phyloP scores from a whole-genome alignment of 192 early-diverging fungal species.

The Ramicandelaber brevisporus region DNA sequence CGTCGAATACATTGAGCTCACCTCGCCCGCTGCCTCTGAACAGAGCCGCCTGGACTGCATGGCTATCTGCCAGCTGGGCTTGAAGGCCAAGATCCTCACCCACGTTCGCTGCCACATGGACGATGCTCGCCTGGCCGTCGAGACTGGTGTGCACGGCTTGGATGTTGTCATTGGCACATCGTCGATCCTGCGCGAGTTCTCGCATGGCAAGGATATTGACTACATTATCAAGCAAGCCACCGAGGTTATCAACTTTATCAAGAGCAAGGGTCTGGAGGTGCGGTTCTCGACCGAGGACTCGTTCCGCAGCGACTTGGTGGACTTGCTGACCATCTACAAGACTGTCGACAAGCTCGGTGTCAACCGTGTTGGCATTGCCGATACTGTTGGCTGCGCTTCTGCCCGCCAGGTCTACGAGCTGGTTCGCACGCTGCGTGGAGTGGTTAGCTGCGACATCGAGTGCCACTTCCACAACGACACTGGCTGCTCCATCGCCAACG shows the following conservation, averaged over 20 bases:
- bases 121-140: slow-evolving; percentile 86
- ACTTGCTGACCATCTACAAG: slow-evolving; percentile 88
- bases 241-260: slow-evolving; percentile 90
- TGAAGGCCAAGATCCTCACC: slow-evolving; percentile 95
- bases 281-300: slow-evolving; percentile 97
- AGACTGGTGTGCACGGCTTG: slow-evolving; percentile 91
- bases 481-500: slow-evolving; percentile 96
- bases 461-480: slow-evolving; percentile 99
- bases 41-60: slow-evolving; percentile 83
- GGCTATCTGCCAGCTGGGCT: slow-evolving; percentile 69
- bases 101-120: slow-evolving; percentile 97
- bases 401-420: slow-evolving; percentile 96
- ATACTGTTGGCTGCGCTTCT: slow-evolving; percentile 96
- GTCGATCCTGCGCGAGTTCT: slow-evolving; percentile 88
- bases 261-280: slow-evolving; percentile 86
- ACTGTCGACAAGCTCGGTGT: slow-evolving; percentile 95
- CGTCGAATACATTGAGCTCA: slow-evolving; percentile 96
- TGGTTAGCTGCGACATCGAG: slow-evolving; percentile 96
- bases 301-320: slow-evolving; percentile 90
- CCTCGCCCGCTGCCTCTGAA: slow-evolving; percentile 88
- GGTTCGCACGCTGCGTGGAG: slow-evolving; percentile 76
- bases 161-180: slow-evolving; percentile 97
- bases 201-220: slow-evolving; percentile 98
- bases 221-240: slow-evolving; percentile 89
- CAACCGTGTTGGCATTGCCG: slow-evolving; percentile 94